These are phyloP conservation scores for Cercospora sp. DNA, from an alignment of 2,329 filamentous ascomycete genomes.

Conservation along the genomic window DNA sequence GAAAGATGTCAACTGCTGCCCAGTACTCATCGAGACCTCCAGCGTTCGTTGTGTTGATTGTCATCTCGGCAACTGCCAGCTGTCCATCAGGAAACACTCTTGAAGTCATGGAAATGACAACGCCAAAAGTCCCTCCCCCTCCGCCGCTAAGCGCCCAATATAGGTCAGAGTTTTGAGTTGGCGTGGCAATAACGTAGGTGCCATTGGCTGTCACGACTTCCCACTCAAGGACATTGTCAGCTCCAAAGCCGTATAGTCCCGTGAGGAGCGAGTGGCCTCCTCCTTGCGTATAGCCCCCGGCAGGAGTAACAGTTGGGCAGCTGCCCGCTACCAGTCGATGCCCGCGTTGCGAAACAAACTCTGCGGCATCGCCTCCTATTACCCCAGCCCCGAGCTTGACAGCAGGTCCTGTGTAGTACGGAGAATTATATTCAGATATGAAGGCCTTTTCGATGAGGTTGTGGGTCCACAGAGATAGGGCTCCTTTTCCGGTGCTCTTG, in stretches of 20 bases:
- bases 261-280: slow-evolving; percentile 60
- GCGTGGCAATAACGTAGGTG: slow-evolving; percentile 51
- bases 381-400: not conserved
- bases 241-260: slow-evolving; percentile 55
- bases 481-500: slow-evolving; percentile 62
- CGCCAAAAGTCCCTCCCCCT: slow-evolving; percentile 60
- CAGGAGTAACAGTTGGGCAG: slow-evolving; percentile 56
- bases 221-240: slow-evolving; percentile 58
- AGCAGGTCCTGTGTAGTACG: slow-evolving; percentile 49
- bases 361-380: not conserved
- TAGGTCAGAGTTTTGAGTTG: slow-evolving; percentile 54
- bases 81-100: slow-evolving; percentile 50
- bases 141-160: slow-evolving; percentile 66
- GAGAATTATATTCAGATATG: slow-evolving; percentile 45
- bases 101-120: slow-evolving; percentile 58
- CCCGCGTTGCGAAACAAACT: slow-evolving; percentile 54
- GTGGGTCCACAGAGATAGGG: slow-evolving; percentile 60
- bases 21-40: slow-evolving; percentile 24
- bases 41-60: slow-evolving; percentile 44
- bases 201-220: slow-evolving; percentile 54
- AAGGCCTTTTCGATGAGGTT: slow-evolving; percentile 50
- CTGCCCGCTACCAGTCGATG: slow-evolving; percentile 58
- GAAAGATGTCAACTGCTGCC: slow-evolving; percentile 50
- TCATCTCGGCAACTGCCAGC: slow-evolving; percentile 47
- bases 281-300: slow-evolving; percentile 62